A percentile compares a stretch with the other conserved stretches of the same genome.
These are phyloP conservation scores for Aspergillus japonicus DNA, from an alignment of 2,329 filamentous ascomycete genomes.

Conservation along the genomic window DNA sequence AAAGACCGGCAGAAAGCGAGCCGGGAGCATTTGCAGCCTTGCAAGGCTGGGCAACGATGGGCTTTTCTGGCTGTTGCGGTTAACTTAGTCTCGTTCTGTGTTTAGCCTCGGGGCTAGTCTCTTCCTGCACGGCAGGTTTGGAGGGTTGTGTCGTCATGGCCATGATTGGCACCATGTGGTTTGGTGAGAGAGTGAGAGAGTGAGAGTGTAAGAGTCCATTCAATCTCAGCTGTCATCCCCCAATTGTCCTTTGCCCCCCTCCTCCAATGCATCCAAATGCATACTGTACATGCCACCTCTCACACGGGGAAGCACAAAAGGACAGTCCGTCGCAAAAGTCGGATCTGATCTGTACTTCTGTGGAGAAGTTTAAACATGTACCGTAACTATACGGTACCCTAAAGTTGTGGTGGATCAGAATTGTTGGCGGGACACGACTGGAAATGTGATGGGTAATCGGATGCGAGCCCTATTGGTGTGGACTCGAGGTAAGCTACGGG, in stretches of 20 bases:
- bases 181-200: background rate
- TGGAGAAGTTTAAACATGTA: too few relatives aligned
- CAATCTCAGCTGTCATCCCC: slow-evolving; percentile 6
- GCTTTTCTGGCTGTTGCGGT: background rate
- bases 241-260: background rate
- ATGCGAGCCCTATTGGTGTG: background rate
- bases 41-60: slow-evolving; percentile 20
- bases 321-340: too few relatives aligned
- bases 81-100: slow-evolving; percentile 1
- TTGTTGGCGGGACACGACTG: background rate
- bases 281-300: slow-evolving; percentile 1
- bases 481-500: too few relatives aligned
- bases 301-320: background rate
- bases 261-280: too few relatives aligned
- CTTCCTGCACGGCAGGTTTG: too few relatives aligned
- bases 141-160: background rate
- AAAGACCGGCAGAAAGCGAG: background rate
- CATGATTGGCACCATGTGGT: slow-evolving; percentile 12
- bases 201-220: background rate
- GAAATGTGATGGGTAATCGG: background rate
- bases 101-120: background rate
- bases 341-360: too few relatives aligned
- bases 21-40: slow-evolving; percentile 19
- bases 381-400: too few relatives aligned
- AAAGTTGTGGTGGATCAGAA: too few relatives aligned